Percentiles rank a stretch among this genome's conserved stretches.
These are phyloP conservation scores for Conticribra weissflogii DNA, from an alignment of 108 stramenopile species.

Conservation along the genomic window DNA sequence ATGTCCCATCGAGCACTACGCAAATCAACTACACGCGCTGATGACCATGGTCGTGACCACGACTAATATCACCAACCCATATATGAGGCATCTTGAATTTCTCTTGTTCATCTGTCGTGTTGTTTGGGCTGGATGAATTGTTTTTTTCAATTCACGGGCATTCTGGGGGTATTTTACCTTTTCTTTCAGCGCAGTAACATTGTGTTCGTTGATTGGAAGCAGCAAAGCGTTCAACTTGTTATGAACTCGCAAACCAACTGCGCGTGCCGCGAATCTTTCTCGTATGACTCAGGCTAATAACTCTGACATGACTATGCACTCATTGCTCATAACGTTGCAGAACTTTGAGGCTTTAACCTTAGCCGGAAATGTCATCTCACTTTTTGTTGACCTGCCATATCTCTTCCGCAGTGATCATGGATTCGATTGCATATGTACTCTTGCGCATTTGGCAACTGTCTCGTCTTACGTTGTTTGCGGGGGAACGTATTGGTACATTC, in stretches of 20 bases:
- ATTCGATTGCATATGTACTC: conserved; percentile 90
- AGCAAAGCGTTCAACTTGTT: conserved; percentile 41
- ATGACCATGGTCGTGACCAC: conserved; percentile 44
- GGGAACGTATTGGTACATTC: conserved; percentile 54
- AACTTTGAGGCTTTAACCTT: too few species aligned
- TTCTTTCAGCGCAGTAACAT: too few species aligned
- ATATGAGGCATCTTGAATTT: background rate
- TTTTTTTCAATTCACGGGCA: too few species aligned
- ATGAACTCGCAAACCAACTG: conserved; percentile 47
- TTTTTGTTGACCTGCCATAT: too few species aligned
- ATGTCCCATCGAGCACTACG: conserved; percentile 46
- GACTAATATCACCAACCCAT: conserved; percentile 42
- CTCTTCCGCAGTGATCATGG: conserved; percentile 82
- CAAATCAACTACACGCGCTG: conserved; percentile 48
- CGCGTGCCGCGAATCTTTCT: conserved; percentile 41
- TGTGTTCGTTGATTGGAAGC: too few species aligned
- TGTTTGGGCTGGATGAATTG: background rate
- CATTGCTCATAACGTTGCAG: too few species aligned
- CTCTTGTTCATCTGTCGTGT: background rate
- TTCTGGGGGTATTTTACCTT: too few species aligned
- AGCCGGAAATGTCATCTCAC: too few species aligned
- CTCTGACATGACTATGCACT: conserved; percentile 8
- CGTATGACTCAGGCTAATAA: conserved; percentile 35
- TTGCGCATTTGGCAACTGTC: conserved; percentile 60
- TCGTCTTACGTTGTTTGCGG: conserved; percentile 53